Evolutionary conservation across 306 rosid genomes (phyloP), one percentile per base, ranked within the genome.

Genomic region (Leucaena leucocephala): DNA sequence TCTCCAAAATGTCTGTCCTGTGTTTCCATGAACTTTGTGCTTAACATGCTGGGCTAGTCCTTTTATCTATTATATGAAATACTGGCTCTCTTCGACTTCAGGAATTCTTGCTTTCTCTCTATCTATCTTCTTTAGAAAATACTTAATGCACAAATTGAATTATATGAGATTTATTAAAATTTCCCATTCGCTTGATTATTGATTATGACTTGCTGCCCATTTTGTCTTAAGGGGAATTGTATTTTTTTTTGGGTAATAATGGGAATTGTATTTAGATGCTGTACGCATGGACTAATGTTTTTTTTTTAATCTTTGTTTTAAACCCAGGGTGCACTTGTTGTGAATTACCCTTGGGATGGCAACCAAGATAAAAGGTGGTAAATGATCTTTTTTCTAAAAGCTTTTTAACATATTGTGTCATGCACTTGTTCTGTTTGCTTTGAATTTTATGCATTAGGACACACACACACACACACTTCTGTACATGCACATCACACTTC

Each of bases 271-370:
- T 80, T 54, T 76, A 44, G 42, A 33, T 63, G 34, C 82, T 22
- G 33, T 84, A 8, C 79, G 54, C 77, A 39, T 59, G 78, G 43
- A 57, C 65, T 76, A 46, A 77, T 63, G 40, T 61, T 68, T 71
- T 75, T 83, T 33, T 69, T 67, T 52, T 52, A 27, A 27, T 0
- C 1, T 17, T 9, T 12, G 13, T 8, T 44, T 55, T 8, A 8
- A 17, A 55, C 10, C 45, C 72, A 95, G 98, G 98, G 97, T 36
- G 98, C 98, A 69, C 93, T 95, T 67, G 98, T 95, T 84, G 98
- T 98, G 82, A 95, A 93, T 86, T 95, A 91, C 84, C 98, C 98
- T 38, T 95, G 98, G 98, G 98, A 95, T 82, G 98, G 97, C 63
- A 85, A 91, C 35, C 83, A 65, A 11, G 91, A 93, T 76, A 87